phyloP scores from a whole-genome alignment of 768 basidiomycete genomes.

The Tephrocybe sp. region DNA sequence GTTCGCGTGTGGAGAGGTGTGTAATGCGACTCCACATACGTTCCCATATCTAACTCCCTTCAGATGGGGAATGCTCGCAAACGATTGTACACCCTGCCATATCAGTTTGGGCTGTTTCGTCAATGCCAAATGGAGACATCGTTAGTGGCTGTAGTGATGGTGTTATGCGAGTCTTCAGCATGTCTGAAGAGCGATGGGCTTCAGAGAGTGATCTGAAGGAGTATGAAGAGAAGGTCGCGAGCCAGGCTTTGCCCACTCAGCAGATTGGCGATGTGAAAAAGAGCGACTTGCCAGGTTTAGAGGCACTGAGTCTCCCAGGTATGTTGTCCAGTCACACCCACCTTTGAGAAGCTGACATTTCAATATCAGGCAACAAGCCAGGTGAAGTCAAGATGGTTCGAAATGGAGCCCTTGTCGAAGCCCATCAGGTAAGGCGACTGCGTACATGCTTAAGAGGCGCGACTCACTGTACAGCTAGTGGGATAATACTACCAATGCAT shows the following conservation, averaged over 20 bases:
- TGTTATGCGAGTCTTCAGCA: conserved; percentile 83
- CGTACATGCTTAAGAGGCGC: background rate
- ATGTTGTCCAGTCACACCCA: conserved; percentile 17
- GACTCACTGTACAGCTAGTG: conserved; percentile 51
- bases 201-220: conserved; percentile 59
- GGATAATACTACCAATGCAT: conserved; percentile 64
- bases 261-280: conserved; percentile 94
- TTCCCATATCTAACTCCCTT: background rate
- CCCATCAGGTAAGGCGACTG: conserved; percentile 63
- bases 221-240: conserved; percentile 76
- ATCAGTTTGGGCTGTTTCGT: conserved; percentile 94
- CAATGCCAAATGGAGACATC: conserved; percentile 89
- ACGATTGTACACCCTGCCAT: conserved; percentile 92
- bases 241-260: conserved; percentile 78
- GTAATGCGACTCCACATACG: conserved; percentile 19
- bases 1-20: conserved; percentile 89
- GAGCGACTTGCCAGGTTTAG: conserved; percentile 83
- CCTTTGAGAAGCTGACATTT: background rate
- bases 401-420: conserved; percentile 80
- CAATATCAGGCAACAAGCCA: conserved; percentile 74
- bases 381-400: conserved; percentile 94
- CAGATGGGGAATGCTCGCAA: conserved; percentile 88
- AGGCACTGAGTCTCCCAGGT: conserved; percentile 78
- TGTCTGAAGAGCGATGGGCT: conserved; percentile 72
- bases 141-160: conserved; percentile 91